phyloP scores from a whole-genome alignment of 257 asterid genomes.

The Petrea volubilis region DNA sequence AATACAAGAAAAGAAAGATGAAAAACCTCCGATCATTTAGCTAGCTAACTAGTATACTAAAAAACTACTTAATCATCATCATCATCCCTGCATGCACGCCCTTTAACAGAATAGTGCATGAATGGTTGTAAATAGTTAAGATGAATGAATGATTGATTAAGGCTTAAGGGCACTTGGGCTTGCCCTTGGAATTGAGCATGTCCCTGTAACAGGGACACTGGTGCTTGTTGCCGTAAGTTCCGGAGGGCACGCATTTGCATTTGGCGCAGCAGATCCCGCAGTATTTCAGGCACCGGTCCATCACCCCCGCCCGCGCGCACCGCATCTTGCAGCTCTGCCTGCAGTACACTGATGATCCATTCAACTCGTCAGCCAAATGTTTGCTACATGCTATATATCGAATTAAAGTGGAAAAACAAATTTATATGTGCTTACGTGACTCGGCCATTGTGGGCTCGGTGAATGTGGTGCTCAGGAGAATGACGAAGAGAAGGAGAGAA shows the following conservation, averaged over 20 bases:
- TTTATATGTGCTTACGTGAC: slow-evolving; percentile 29
- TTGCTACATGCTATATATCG: neutral
- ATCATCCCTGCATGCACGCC: no score
- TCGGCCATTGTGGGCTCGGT: slow-evolving; percentile 31
- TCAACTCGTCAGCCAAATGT: neutral
- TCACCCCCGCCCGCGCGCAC: slow-evolving; percentile 56
- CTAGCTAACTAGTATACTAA: no score
- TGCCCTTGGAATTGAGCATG: slow-evolving; percentile 68
- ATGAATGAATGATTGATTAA: neutral
- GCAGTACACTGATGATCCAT: slow-evolving; percentile 47
- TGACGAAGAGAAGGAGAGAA: slow-evolving; percentile 32
- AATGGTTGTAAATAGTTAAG: no score
- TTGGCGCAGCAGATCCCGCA: slow-evolving; percentile 64
- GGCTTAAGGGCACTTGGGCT: slow-evolving; percentile 64
- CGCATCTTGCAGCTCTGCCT: slow-evolving; percentile 35
- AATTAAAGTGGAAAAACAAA: neutral
- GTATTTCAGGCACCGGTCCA: slow-evolving; percentile 64
- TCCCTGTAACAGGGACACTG: slow-evolving; percentile 76
- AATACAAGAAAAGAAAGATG: no score
- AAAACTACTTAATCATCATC: no score
- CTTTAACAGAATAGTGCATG: no score
- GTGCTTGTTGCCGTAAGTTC: slow-evolving; percentile 77
- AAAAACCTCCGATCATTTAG: no score
- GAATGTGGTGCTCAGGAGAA: slow-evolving; percentile 40
- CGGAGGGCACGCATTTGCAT: slow-evolving; percentile 78